phyloP scores from a whole-genome alignment of 164 flowering plant genomes.

The Vitis riparia region DNA sequence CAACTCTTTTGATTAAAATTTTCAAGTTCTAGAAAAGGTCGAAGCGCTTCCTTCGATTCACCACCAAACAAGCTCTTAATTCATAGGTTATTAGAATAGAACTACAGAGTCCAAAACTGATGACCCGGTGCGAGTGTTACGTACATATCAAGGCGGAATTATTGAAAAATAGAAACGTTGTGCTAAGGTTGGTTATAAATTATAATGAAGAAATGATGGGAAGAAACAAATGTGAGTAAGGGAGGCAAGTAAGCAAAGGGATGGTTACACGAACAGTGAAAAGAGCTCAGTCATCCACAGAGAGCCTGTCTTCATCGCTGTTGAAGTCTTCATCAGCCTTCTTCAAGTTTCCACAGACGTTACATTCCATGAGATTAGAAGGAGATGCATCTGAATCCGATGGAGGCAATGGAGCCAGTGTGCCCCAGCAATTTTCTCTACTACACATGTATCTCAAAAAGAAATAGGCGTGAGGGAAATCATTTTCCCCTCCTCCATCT shows the following conservation, averaged over 20 bases:
- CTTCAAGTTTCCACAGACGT: constrained; percentile 69
- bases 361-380: constrained; percentile 71
- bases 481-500: constrained; percentile 21
- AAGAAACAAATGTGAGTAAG: neutral
- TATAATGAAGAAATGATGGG: too few species aligned
- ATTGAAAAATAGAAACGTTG: too few species aligned
- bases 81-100: too few species aligned
- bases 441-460: constrained; percentile 69
- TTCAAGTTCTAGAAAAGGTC: too few species aligned
- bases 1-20: too few species aligned
- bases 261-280: neutral
- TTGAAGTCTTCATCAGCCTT: constrained; percentile 21
- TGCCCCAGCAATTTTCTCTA: constrained; percentile 67
- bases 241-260: neutral
- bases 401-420: constrained; percentile 74
- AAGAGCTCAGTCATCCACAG: constrained; percentile 15
- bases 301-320: constrained; percentile 5
- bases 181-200: too few species aligned
- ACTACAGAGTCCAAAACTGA: too few species aligned
- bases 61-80: too few species aligned
- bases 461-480: constrained; percentile 89
- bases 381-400: constrained; percentile 12
- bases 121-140: too few species aligned
- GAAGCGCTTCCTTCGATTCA: too few species aligned
- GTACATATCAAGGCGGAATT: too few species aligned